Evolutionary conservation across 495 filamentous ascomycete genomes (phyloP).

Genomic region (Jackrogersella multiformis): DNA sequence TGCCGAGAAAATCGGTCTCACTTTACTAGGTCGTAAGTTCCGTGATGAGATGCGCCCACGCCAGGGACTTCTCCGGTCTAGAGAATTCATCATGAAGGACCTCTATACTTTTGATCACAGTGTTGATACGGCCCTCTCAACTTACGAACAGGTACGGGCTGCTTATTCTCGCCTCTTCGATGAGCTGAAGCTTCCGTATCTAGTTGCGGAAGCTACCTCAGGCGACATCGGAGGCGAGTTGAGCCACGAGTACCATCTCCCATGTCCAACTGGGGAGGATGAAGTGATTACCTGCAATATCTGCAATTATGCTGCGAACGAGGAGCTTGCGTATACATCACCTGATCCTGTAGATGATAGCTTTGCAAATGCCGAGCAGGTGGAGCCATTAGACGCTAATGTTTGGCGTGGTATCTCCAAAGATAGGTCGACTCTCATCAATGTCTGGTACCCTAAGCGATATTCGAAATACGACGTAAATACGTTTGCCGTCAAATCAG

Average conservation of each 20-base stretch:
- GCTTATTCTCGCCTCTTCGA: constrained; percentile 80
- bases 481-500: constrained; percentile 71
- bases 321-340: constrained; percentile 72
- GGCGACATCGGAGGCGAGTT: constrained; percentile 94
- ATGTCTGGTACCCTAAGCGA: constrained; percentile 68
- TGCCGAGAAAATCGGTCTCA: constrained; percentile 14
- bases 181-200: constrained; percentile 82
- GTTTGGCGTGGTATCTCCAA: constrained; percentile 76
- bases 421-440: constrained; percentile 71
- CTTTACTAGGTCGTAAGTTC: constrained; percentile 81
- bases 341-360: constrained; percentile 19
- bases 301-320: constrained; percentile 84
- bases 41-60: constrained; percentile 89
- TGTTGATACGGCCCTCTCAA: constrained; percentile 70
- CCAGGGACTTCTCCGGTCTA: constrained; percentile 86
- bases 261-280: constrained; percentile 85
- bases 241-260: constrained; percentile 94
- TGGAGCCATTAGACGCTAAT: constrained; percentile 36
- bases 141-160: constrained; percentile 75
- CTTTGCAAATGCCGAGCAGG: constrained; percentile 32
- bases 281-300: constrained; percentile 75
- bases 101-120: constrained; percentile 92
- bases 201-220: constrained; percentile 88
- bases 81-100: constrained; percentile 98
- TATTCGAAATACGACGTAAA: constrained; percentile 66